These are phyloP conservation scores for Ophiostoma sp. DNA, from an alignment of 2,329 filamentous ascomycete species.

Conservation along the genomic window DNA sequence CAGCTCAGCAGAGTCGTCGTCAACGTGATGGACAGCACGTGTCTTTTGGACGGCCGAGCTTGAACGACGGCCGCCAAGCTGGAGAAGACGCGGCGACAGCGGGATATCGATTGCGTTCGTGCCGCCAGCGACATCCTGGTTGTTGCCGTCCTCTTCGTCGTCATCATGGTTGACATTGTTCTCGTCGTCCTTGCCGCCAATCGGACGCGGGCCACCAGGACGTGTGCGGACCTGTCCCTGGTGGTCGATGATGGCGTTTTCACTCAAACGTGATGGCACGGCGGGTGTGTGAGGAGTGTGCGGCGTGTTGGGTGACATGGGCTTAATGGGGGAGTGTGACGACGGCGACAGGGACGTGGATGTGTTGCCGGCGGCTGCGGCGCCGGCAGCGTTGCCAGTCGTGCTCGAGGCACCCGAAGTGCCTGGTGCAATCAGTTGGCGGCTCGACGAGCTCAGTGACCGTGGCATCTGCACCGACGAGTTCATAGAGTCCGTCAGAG, in stretches of 20 bases:
- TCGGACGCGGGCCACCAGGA: conserved; percentile 25
- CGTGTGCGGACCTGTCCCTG: conserved; percentile 37
- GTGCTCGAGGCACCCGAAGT: conserved; percentile 36
- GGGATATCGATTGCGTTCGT: conserved; percentile 73
- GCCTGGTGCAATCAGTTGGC: conserved; percentile 57
- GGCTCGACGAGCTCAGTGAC: conserved; percentile 72
- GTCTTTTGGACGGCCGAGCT: conserved; percentile 69
- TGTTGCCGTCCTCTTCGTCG: conserved; percentile 33
- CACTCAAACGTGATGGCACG: conserved; percentile 88
- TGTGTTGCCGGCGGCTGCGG: conserved; percentile 34
- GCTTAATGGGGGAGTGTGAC: conserved; percentile 79
- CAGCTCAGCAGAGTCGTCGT: conserved; percentile 63
- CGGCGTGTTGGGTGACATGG: conserved; percentile 83
- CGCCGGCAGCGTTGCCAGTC: not conserved
- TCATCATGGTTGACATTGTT: not conserved
- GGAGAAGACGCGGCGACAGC: conserved; percentile 62
- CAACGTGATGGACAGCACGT: conserved; percentile 44
- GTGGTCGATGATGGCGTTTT: conserved; percentile 81
- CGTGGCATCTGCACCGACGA: conserved; percentile 83
- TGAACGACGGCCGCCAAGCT: conserved; percentile 53
- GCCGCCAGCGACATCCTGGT: conserved; percentile 48
- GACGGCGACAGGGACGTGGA: conserved; percentile 77
- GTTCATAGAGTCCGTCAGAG: conserved; percentile 88
- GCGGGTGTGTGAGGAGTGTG: conserved; percentile 94
- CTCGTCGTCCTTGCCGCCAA: not conserved